phyloP scores from a whole-genome alignment of 2,329 filamentous ascomycete genomes.

The Ascochyta rabiei region DNA sequence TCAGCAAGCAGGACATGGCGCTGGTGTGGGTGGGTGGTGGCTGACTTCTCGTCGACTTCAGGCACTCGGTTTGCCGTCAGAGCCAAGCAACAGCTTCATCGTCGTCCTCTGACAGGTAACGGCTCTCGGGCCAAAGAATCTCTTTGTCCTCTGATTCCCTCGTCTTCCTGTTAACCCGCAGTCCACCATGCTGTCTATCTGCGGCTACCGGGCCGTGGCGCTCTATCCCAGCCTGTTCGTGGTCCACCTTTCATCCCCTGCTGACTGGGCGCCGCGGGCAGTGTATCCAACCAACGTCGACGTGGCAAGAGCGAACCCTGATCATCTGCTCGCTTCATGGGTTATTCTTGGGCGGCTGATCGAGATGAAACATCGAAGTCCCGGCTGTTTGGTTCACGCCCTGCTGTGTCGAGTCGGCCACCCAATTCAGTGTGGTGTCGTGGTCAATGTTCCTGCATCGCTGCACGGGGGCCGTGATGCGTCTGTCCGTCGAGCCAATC shows the following conservation, averaged over 20 bases:
- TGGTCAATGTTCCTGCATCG: conserved; percentile 52
- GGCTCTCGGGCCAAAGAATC: conserved; percentile 27
- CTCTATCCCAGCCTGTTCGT: conserved; percentile 32
- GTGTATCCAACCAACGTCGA: conserved; percentile 30
- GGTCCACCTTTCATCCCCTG: conserved; percentile 27
- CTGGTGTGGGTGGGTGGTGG: conserved; percentile 20
- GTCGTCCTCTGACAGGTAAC: conserved; percentile 46
- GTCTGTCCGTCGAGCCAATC: conserved; percentile 41
- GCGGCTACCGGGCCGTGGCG: conserved; percentile 45
- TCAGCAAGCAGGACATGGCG: conserved; percentile 22
- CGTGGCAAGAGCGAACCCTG: conserved; percentile 39
- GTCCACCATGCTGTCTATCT: conserved; percentile 33
- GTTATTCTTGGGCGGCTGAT: conserved; percentile 45
- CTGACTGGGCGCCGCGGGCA: conserved; percentile 38
- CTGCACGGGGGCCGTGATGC: conserved; percentile 47
- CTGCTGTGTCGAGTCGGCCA: conserved; percentile 47
- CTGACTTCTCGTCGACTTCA: conserved; percentile 17
- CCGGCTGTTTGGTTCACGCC: conserved; percentile 37
- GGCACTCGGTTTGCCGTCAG: conserved; percentile 15
- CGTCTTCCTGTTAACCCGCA: conserved; percentile 26
- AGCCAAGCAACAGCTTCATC: conserved; percentile 24
- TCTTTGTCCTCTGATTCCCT: conserved; percentile 22
- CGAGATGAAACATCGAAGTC: conserved; percentile 49
- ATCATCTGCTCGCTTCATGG: conserved; percentile 47
- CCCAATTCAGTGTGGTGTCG: conserved; percentile 43